These are phyloP conservation scores for Exophiala dermatitidis DNA, from an alignment of 2,329 filamentous ascomycete species.

Conservation along the genomic window DNA sequence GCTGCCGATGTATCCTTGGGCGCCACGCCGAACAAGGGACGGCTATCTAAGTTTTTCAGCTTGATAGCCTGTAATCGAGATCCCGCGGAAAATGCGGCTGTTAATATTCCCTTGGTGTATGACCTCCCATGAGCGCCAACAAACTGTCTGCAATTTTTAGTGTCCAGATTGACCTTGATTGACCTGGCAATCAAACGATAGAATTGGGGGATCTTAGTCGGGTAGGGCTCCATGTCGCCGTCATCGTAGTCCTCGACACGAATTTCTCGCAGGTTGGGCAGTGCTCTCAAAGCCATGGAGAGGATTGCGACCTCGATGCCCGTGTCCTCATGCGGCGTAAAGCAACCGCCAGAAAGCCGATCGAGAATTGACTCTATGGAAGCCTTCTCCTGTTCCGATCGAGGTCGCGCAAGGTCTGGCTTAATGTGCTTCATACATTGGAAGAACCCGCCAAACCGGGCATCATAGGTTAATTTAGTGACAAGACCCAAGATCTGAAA, in stretches of 20 bases:
- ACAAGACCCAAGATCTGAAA: conserved; percentile 15
- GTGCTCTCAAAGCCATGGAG: conserved; percentile 8
- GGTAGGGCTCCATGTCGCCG: background rate
- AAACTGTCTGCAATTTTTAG: conserved; percentile 10
- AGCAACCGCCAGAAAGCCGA: conserved; percentile 9
- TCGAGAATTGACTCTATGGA: conserved; percentile 7
- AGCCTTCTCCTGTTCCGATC: conserved; percentile 4
- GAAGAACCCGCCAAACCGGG: conserved; percentile 16
- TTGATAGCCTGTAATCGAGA: conserved; percentile 15
- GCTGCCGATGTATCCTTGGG: conserved; percentile 11
- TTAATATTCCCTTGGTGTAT: conserved; percentile 18
- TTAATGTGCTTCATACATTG: conserved; percentile 9
- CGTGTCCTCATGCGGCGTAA: conserved; percentile 18
- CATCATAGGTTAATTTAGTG: conserved; percentile 18
- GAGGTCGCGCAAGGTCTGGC: background rate
- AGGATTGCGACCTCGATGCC: conserved; percentile 18
- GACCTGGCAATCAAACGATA: conserved; percentile 15
- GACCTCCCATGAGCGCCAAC: conserved; percentile 9
- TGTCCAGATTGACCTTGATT: conserved; percentile 7
- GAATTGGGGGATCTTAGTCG: conserved; percentile 12
- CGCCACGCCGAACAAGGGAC: conserved; percentile 12
- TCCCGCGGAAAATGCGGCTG: conserved; percentile 13
- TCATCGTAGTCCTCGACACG: conserved; percentile 17
- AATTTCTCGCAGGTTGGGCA: conserved; percentile 16
- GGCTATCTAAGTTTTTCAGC: conserved; percentile 12